Evolutionary conservation across 768 basidiomycete species (phyloP).

Genomic region (Chlorophyllum brunneum): DNA sequence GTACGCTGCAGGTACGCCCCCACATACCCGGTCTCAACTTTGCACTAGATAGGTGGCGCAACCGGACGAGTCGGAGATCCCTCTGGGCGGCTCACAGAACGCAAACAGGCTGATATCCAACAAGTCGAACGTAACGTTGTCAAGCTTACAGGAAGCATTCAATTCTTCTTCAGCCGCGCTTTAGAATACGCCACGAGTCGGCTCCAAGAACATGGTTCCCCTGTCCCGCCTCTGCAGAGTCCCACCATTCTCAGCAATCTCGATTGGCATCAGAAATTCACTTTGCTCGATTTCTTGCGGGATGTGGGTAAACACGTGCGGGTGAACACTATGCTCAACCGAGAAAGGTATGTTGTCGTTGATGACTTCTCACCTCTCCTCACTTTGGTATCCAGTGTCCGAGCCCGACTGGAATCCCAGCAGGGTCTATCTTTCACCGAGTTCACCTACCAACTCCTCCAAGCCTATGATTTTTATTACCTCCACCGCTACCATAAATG

Average conservation of each 20-base stretch:
- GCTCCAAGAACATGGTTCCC: conserved; percentile 14
- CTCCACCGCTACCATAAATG: conserved; percentile 65
- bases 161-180: conserved; percentile 71
- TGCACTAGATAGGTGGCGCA: conserved; percentile 85
- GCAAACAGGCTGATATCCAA: conserved; percentile 58
- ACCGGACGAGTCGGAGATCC: conserved; percentile 98
- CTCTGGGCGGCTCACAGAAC: conserved; percentile 82
- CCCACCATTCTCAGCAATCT: conserved; percentile 42
- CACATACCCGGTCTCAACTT: not conserved
- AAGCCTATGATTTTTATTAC: conserved; percentile 92
- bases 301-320: conserved; percentile 75
- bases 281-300: conserved; percentile 81
- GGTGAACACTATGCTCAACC: conserved; percentile 84
- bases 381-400: conserved; percentile 52
- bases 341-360: conserved; percentile 67
- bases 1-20: conserved; percentile 44
- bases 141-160: conserved; percentile 58
- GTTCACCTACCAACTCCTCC: conserved; percentile 95
- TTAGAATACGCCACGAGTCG: conserved; percentile 49
- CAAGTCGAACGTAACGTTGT: conserved; percentile 64
- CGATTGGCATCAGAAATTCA: conserved; percentile 73
- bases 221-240: not conserved
- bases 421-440: conserved; percentile 97
- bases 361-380: not conserved
- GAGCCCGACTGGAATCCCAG: conserved; percentile 70